Evolutionary conservation across 768 basidiomycete species (phyloP), one percentile per base, ranked within the genome.

Genomic region (Phylloporus sp.): DNA sequence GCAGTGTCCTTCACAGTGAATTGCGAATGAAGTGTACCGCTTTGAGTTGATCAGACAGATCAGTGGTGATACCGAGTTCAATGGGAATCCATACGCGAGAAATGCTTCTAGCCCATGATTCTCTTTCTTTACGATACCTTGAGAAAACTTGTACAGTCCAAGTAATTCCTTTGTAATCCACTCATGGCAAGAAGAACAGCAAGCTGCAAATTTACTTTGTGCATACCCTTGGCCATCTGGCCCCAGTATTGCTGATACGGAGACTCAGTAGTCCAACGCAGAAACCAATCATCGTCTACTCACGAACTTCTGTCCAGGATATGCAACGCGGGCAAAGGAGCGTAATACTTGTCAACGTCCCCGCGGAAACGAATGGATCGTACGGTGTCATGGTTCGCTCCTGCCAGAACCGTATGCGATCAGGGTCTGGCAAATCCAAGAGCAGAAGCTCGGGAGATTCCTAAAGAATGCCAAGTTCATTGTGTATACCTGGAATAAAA

Each of bases 201-300:
- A 8, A 0, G 56, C 34, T 4, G 15, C 45, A 49, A 82, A 82
- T 2, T 58, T 59, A 7, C 64, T 63, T 53, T 82, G 80, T 3
- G 75, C 61, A 53, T 81, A 82, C 0, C 81, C 81, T 0, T 61
- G 70, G 4, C 75, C 79, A 0, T 60, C 44, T 0, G 54, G 47
- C 4, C 62, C 70, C 48, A 77, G 57, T 39, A 74, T 72, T 2
- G 72, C 79, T 81, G 31, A 40, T 28, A 10, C 7, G 18, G 16
- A 31, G 7, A 51, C 15, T 31, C 16, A 20, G 28, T 13, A 8
- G 4, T 24, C 6, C 2, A 27, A 27, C 10, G 31, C 26, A 31
- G 10, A 16, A 28, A 15, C 12, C 15, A 39, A 23, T 27, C 20
- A n/a, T 23, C 2, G 27, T 40, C n/a, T 31, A 47, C 68, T 46